Evolutionary conservation across 1,139 yeast species (phyloP), one percentile per base, ranked within the genome.

Genomic region (Geotrichum bryndzae): DNA sequence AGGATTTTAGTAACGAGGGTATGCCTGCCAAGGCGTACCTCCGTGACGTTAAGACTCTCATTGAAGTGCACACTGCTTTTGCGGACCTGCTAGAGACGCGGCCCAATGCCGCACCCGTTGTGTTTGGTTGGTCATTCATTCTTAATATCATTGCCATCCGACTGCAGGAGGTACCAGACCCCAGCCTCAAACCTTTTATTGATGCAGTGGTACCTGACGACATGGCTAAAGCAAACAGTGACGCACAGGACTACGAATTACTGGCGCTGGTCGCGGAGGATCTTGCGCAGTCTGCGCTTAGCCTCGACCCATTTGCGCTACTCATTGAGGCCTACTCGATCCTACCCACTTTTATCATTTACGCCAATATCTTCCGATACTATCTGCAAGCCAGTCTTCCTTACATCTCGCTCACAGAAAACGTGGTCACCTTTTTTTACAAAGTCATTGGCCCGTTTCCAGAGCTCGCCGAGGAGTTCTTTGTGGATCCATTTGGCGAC

Each of bases 121-220:
- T 83, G 57, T 87, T 88, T 68, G 82, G 85, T 41, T 90, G 96
- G 96, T 83, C 90, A 13, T 82, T 88, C 25, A 74, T 86, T 5
- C 70, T 87, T 8, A 84, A 84, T 66, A 77, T 86, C 59, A 84
- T 86, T 64, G 77, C 81, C 3, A 76, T 80, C 53, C 72, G 83
- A 35, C 71, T 83, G 15, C 81, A 81, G 60, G 85, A 82, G 59
- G 65, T 68, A 45, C 74, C 77, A 1, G 62, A 64, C 59, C 53
- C 66, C 64, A 63, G 66, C 57, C 45, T 67, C 57, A 48, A 70
- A 11, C 62, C 74, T 63, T 68, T 74, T 52, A 66, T 73, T 31
- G 66, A 54, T 29, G 62, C 56, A 23, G 56, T 58, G 15, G 57
- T 59, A 13, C 61, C 65, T 38, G 23, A 54, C 33, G 33, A 53